A percentile compares a stretch with the other conserved stretches of the same genome.
Conservation (phyloP, 1,139 yeast genomes). For the Ogataea hybrid region DNA sequence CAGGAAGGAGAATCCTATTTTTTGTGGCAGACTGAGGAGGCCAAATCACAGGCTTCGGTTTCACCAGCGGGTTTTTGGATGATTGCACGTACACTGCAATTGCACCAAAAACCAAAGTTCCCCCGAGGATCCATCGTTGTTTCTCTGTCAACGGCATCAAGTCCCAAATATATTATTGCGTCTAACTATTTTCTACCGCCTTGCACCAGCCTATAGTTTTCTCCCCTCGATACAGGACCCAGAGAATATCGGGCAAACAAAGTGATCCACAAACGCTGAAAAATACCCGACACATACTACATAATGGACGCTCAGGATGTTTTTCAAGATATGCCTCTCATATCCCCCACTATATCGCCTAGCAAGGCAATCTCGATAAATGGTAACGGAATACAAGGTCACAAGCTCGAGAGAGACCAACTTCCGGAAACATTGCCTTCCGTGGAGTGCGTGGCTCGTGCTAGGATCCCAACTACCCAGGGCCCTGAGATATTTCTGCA, state of each 20-base stretch:
- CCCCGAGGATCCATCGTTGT: constrained; percentile 29
- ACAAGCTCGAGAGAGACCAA: constrained; percentile 29
- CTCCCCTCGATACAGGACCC: not conserved
- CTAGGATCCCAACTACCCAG: constrained; percentile 88
- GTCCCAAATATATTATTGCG: constrained; percentile 2
- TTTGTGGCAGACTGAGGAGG: constrained; percentile 32
- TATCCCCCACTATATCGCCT: constrained; percentile 31
- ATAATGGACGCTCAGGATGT: constrained; percentile 21
- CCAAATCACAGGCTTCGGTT: constrained; percentile 28
- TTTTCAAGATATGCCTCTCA: constrained; percentile 32
- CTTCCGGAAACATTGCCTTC: constrained; percentile 51
- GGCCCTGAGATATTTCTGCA: constrained; percentile 94
- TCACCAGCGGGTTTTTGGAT: constrained; percentile 21
- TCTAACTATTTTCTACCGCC: not conserved
- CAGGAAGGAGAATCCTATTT: constrained; percentile 39
- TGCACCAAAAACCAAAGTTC: constrained; percentile 24
- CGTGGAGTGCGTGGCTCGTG: constrained; percentile 90
- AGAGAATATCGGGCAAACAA: not conserved
- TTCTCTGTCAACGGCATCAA: constrained; percentile 23
- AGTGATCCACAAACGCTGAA: not conserved
- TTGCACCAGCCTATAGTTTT: constrained; percentile 2
- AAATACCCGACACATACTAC: not conserved
- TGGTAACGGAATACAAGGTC: constrained; percentile 4
- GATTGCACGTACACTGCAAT: constrained; percentile 25
- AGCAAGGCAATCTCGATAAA: constrained; percentile 10